phyloP scores from a whole-genome alignment of 352 stramenopile genomes.

The Phytophthora podocarpi region DNA sequence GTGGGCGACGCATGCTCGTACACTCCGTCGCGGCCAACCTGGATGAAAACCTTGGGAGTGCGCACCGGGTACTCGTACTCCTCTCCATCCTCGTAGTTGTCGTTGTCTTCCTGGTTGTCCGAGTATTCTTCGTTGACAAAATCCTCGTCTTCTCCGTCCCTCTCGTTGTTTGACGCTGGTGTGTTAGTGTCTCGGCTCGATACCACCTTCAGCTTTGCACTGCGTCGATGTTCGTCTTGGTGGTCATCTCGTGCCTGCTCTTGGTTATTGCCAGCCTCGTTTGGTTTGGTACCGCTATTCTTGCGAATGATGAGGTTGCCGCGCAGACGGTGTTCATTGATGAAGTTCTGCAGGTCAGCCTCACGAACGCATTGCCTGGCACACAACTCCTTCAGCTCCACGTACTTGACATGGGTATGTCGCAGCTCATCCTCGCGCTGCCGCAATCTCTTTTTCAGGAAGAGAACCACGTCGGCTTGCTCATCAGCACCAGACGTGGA shows the following conservation, averaged over 20 bases:
- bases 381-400: conserved; percentile 79
- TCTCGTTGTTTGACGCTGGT: conserved; percentile 21
- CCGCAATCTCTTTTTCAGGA: conserved; percentile 65
- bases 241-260: conserved; percentile 15
- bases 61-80: conserved; percentile 37
- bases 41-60: conserved; percentile 53
- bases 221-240: conserved; percentile 9
- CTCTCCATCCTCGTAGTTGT: conserved; percentile 29
- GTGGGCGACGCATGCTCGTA: conserved; percentile 36
- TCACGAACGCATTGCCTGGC: conserved; percentile 78
- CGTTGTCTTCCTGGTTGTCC: conserved; percentile 31
- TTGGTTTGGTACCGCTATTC: conserved; percentile 17
- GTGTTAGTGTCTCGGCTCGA: conserved; percentile 35
- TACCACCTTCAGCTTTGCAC: conserved; percentile 22
- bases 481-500: conserved; percentile 1
- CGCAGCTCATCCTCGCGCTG: conserved; percentile 66
- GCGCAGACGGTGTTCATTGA: conserved; percentile 78
- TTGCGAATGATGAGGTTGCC: conserved; percentile 70
- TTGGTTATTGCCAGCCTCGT: conserved; percentile 24
- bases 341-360: conserved; percentile 79
- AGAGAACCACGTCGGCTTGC: conserved; percentile 40
- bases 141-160: conserved; percentile 14
- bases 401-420: conserved; percentile 66
- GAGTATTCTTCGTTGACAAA: conserved; percentile 29
- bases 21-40: conserved; percentile 44